These are phyloP conservation scores for Perkinsus olseni DNA, from an alignment of 169 alveolate genomes.

Conservation along the genomic window DNA sequence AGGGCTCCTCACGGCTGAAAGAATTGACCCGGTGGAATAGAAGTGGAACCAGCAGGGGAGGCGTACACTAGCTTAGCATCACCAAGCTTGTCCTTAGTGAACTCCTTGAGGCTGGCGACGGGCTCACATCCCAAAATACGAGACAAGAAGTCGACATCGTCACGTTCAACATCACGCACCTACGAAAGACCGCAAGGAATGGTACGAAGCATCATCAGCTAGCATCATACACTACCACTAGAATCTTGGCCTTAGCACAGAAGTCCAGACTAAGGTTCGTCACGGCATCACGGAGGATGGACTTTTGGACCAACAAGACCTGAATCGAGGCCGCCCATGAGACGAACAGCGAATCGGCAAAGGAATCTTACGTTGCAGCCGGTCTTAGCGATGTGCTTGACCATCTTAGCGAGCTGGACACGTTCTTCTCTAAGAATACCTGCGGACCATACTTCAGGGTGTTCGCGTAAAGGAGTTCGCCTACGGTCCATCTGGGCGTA, in stretches of 20 bases:
- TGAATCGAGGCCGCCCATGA: neutral
- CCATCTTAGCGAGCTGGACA: constrained; percentile 87
- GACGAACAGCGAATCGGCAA: neutral
- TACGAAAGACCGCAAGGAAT: neutral
- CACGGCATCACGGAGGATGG: constrained; percentile 96
- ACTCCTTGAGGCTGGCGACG: constrained; percentile 92
- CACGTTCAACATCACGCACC: constrained; percentile 87
- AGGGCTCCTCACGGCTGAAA: neutral
- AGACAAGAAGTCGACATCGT: constrained; percentile 89
- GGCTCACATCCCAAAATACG: constrained; percentile 88
- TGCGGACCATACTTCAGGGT: constrained; percentile 31
- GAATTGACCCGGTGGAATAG: constrained; percentile 25
- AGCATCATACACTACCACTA: constrained; percentile 73
- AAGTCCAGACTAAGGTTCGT: constrained; percentile 90
- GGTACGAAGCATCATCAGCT: neutral
- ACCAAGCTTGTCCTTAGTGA: constrained; percentile 93
- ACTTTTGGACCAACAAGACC: constrained; percentile 96
- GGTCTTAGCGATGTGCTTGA: constrained; percentile 91
- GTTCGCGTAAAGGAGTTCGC: neutral
- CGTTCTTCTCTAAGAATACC: constrained; percentile 96
- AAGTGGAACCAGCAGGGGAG: constrained; percentile 18
- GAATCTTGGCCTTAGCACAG: constrained; percentile 91
- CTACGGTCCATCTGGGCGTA: constrained; percentile 66
- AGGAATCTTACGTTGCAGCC: neutral
- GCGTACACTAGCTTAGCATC: constrained; percentile 81